Percentiles rank a stretch among this genome's conserved stretches.
These are phyloP conservation scores for Suillus decipiens DNA, from an alignment of 768 basidiomycete genomes.

Conservation along the genomic window DNA sequence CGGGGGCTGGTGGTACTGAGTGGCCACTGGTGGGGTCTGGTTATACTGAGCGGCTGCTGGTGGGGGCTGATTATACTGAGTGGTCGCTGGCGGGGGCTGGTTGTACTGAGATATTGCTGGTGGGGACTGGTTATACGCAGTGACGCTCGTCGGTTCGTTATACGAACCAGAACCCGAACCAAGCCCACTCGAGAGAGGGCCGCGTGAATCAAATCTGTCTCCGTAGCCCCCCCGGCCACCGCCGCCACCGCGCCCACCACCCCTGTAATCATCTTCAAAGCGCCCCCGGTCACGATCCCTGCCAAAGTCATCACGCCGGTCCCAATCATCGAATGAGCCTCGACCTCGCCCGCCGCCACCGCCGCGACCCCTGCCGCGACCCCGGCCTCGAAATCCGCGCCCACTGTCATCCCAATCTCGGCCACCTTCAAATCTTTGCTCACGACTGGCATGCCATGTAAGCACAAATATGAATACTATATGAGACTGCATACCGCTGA, in stretches of 20 bases:
- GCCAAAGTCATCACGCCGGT: conserved; percentile 43
- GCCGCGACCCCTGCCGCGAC: conserved; percentile 44
- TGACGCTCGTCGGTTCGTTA: conserved; percentile 27
- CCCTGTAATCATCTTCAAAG: conserved; percentile 39
- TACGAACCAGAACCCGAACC: conserved; percentile 20
- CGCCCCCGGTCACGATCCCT: conserved; percentile 37
- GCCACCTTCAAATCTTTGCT: conserved; percentile 37
- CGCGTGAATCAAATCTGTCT: conserved; percentile 45
- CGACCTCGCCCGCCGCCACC: conserved; percentile 41
- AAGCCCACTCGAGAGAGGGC: conserved; percentile 30
- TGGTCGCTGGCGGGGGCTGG: conserved; percentile 19
- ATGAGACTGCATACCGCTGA: conserved; percentile 35
- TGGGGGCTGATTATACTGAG: conserved; percentile 30
- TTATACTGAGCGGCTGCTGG: conserved; percentile 22
- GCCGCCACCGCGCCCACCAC: conserved; percentile 27
- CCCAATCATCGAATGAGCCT: conserved; percentile 38
- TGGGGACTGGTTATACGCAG: conserved; percentile 31
- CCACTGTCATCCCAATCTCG: conserved; percentile 50
- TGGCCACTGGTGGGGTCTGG: conserved; percentile 21
- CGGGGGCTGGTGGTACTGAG: conserved; percentile 30
- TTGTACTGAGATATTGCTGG: conserved; percentile 6
- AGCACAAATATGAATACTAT: conserved; percentile 9
- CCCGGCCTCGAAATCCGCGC: conserved; percentile 42
- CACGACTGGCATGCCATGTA: conserved; percentile 24
- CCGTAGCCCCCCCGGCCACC: conserved; percentile 42